Evolutionary conservation across 2,329 filamentous ascomycete species (phyloP).

Genomic region (Aspergillus alliaceus): DNA sequence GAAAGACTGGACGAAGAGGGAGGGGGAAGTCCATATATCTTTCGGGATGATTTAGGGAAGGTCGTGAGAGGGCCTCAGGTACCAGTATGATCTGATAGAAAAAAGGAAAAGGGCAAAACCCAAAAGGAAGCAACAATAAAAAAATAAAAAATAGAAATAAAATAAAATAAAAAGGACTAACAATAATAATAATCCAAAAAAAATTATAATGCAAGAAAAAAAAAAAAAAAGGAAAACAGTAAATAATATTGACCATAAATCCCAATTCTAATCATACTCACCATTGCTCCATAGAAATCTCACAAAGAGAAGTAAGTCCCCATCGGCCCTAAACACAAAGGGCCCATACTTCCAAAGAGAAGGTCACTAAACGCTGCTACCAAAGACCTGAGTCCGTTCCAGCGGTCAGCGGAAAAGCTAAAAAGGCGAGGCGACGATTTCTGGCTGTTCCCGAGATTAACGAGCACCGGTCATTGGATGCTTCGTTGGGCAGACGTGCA

Average conservation of each 20-base stretch:
- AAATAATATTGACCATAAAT: conserved; percentile 5
- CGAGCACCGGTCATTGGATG: conserved; percentile 34
- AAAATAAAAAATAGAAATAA: background rate
- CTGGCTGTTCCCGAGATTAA: conserved; percentile 30
- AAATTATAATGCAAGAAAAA: background rate
- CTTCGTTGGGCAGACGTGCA: conserved; percentile 39
- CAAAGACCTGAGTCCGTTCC: conserved; percentile 12
- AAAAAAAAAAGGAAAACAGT: conserved; percentile 5
- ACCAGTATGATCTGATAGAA: conserved; percentile 1
- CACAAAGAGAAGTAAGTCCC: conserved; percentile 2
- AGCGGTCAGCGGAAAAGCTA: conserved; percentile 29
- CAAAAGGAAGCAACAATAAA: background rate
- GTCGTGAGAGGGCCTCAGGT: conserved; percentile 2
- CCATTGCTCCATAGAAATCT: conserved; percentile 12
- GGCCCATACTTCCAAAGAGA: background rate
- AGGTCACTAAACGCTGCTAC: background rate
- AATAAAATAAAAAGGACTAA: background rate
- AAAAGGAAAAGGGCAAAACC: background rate
- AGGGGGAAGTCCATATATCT: conserved; percentile 22
- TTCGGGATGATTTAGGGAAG: conserved; percentile 4
- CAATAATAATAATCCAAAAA: background rate
- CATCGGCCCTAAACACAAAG: conserved; percentile 7
- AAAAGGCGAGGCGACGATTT: conserved; percentile 35
- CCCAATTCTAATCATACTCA: conserved; percentile 7
- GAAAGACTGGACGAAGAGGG: conserved; percentile 16